Conservation (phyloP, 1,139 yeast genomes). For the Debaryomyces sp. region DNA sequence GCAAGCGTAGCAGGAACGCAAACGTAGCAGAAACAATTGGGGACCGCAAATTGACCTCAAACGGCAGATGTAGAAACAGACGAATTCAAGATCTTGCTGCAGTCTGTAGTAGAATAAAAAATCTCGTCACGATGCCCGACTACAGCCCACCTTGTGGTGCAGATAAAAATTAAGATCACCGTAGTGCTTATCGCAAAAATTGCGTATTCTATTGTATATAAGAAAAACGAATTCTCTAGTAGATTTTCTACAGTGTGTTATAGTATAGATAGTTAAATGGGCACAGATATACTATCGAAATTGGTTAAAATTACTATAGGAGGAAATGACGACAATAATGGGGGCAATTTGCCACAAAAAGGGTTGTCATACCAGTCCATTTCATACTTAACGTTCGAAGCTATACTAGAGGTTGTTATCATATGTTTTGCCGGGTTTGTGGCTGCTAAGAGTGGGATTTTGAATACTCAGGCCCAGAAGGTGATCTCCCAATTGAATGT, state of each 20-base stretch:
- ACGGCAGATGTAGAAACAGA: not conserved
- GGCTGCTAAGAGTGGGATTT: slow-evolving; percentile 63
- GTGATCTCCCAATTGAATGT: slow-evolving; percentile 70
- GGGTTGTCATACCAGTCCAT: slow-evolving; percentile 56
- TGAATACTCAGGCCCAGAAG: slow-evolving; percentile 65
- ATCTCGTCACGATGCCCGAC: not conserved
- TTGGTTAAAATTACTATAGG: not conserved
- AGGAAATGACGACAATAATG: not conserved
- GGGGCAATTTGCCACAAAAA: not conserved
- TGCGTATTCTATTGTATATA: slow-evolving; percentile 1
- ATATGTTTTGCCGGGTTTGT: slow-evolving; percentile 73
- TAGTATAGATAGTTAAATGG: not conserved
- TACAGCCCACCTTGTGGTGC: slow-evolving; percentile 1
- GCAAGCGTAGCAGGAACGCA: not conserved
- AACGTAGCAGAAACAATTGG: not conserved
- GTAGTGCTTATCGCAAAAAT: not conserved
- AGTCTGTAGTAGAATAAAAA: not conserved
- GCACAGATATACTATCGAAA: not conserved
- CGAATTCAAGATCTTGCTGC: not conserved
- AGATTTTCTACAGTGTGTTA: not conserved
- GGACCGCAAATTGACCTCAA: not conserved
- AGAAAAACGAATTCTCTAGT: not conserved
- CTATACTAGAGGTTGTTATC: slow-evolving; percentile 75
- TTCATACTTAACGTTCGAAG: slow-evolving; percentile 71
- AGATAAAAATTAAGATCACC: not conserved